Conservation (phyloP, 2,329 filamentous ascomycete genomes). For the Aschersonia sp. region DNA sequence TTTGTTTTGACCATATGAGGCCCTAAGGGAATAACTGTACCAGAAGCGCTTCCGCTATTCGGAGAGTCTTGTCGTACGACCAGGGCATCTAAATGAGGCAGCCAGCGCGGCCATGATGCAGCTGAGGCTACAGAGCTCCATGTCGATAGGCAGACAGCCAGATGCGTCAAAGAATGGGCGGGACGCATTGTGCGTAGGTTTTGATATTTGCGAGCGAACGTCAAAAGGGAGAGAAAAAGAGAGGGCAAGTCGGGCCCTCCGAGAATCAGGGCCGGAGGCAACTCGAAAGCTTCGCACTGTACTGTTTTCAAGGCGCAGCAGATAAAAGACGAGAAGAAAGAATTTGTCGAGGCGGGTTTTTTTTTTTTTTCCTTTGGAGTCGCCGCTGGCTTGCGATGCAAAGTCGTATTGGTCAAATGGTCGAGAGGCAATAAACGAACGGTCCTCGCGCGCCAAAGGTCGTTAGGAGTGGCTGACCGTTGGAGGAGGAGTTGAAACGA, state of each 20-base stretch:
- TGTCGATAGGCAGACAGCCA: constrained; percentile 35
- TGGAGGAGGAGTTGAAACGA: neutral
- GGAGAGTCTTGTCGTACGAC: constrained; percentile 32
- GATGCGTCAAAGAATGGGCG: constrained; percentile 27
- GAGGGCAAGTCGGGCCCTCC: too few species aligned
- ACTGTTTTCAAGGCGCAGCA: neutral
- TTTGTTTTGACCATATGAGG: too few species aligned
- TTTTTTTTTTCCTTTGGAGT: neutral
- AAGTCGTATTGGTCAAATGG: too few species aligned
- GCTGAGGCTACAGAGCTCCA: constrained; percentile 33
- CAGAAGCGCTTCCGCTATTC: constrained; percentile 3
- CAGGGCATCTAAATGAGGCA: constrained; percentile 37
- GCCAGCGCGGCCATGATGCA: constrained; percentile 42
- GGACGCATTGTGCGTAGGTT: constrained; percentile 26
- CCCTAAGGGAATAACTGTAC: constrained; percentile 1
- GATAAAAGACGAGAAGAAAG: neutral
- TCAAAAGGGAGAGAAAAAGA: too few species aligned
- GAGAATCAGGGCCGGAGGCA: too few species aligned
- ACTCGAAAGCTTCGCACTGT: too few species aligned
- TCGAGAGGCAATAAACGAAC: too few species aligned
- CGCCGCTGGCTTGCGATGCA: neutral
- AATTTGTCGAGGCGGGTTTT: neutral
- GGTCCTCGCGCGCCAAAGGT: too few species aligned
- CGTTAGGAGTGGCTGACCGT: neutral
- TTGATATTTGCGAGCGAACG: too few species aligned